A percentile compares a stretch with the other conserved stretches of the same genome.
phyloP scores from a whole-genome alignment of 176 grass and related monocot species.

The Bromus sterilis region DNA sequence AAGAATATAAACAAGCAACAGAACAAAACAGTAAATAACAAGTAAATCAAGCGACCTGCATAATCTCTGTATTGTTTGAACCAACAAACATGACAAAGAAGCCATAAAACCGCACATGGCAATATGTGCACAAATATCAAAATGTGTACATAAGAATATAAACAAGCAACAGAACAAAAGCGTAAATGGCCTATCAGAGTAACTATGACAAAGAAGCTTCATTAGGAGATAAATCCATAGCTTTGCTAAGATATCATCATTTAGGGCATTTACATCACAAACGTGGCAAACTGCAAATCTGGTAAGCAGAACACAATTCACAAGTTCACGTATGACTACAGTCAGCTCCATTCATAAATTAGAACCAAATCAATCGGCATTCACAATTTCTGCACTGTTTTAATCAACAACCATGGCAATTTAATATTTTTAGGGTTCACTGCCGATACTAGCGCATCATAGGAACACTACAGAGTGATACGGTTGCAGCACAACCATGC shows the following conservation, averaged over 20 bases:
- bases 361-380: not conserved
- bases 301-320: not conserved
- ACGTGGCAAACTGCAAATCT: not conserved
- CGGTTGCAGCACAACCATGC: not conserved
- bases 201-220: not conserved
- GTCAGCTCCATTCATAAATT: not conserved
- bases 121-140: not conserved
- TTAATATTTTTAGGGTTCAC: not conserved
- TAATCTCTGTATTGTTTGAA: not conserved
- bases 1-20: not conserved
- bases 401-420: not conserved
- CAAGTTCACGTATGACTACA: not conserved
- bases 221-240: not conserved
- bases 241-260: not conserved
- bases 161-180: not conserved
- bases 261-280: constrained; percentile 6
- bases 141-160: not conserved
- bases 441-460: not conserved
- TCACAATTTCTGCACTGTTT: not conserved
- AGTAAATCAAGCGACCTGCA: not conserved
- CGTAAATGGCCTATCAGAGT: not conserved
- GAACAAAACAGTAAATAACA: not conserved
- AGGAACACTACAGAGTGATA: not conserved
- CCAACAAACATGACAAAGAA: not conserved
- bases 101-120: too few relatives aligned